Base-by-base conservation (phyloP, 2,329 filamentous ascomycete species). In the Xylaria sp. region DNA sequence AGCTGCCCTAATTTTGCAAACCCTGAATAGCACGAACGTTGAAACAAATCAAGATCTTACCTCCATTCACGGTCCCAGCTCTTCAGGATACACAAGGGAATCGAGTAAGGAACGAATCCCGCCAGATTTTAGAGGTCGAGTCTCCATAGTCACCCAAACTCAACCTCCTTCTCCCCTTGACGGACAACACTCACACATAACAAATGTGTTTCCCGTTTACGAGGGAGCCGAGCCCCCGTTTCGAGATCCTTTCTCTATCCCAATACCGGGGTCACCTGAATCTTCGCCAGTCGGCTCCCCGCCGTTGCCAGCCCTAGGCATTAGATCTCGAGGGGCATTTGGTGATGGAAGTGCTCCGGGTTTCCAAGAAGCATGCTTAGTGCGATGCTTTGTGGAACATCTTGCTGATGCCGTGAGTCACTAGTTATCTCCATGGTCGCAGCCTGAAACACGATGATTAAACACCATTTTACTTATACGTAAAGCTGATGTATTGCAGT, bases 371-470 rank as follows among this genome's bases (percentile, higher is more conserved):
- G 57, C 57, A 23, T 60, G 57, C n/a, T 16, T 60, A 35, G 27
- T 60, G 16, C 57, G 42, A 16, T 60, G 57, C 35, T 60, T 60
- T 35, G 57, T 35, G 1, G 40, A 60, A 16, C 57, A 48, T 37
- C 57, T 60, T 48, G 57, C 57, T 16, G 42, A 60, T 60, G 57
- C 57, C 5, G 57, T 60, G 18, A 35, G 57, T 60, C 54, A 25
- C 54, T 13, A 42, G 16, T 27, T 27, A n/a, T n/a, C n/a, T n/a
- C n/a, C n/a, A n/a, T 44, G 9, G 2, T 21, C 10, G 27, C 12
- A 27, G 23, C 37, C 35, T 6, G 5, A 40, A 1, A 10, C 12
- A n/a, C n/a, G n/a, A n/a, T n/a, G n/a, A n/a, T n/a, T 42, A 2
- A 18, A 42, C 12, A 16, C 5, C 12, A 42, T 42, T 16, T 42